Percentiles rank a stretch among this genome's conserved stretches.
Conservation (phyloP, 2,329 filamentous ascomycete species). For the Monosporascus sp. region DNA sequence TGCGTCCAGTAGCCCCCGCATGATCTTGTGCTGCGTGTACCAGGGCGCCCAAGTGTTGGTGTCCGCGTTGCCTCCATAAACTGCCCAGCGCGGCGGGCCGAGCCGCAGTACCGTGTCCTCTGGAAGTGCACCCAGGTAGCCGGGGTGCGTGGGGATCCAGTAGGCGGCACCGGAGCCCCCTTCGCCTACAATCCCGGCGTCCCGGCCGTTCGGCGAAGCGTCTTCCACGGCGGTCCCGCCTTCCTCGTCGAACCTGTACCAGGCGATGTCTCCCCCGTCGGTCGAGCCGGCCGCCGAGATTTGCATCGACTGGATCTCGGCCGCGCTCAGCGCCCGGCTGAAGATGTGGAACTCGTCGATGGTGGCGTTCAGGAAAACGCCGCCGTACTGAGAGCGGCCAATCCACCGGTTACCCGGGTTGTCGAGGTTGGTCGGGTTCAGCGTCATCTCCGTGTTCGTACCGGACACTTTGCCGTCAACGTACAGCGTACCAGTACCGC, state of each 20-base stretch:
- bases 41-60: conserved; percentile 28
- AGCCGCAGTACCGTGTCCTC: conserved; percentile 27
- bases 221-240: conserved; percentile 10
- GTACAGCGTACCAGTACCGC: conserved; percentile 10
- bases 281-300: conserved; percentile 11
- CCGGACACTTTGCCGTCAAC: conserved; percentile 11
- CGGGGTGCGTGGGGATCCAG: conserved; percentile 25
- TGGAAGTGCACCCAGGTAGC: conserved; percentile 26
- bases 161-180: conserved; percentile 7
- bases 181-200: conserved; percentile 9
- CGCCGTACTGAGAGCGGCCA: conserved; percentile 13
- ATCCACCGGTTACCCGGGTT: conserved; percentile 17
- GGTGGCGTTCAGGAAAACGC: conserved; percentile 9
- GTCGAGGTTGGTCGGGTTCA: conserved; percentile 10
- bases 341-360: conserved; percentile 17
- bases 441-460: conserved; percentile 8
- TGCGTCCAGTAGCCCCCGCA: conserved; percentile 26
- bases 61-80: conserved; percentile 21
- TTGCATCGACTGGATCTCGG: conserved; percentile 11
- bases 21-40: conserved; percentile 30
- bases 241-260: conserved; percentile 16
- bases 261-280: conserved; percentile 14
- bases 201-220: conserved; percentile 11
- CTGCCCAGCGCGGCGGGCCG: conserved; percentile 27
- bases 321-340: conserved; percentile 10